A percentile compares a stretch with the other conserved stretches of the same genome.
Evolutionary conservation across 352 stramenopile genomes (phyloP).

Genomic region (Phytophthora sp.): DNA sequence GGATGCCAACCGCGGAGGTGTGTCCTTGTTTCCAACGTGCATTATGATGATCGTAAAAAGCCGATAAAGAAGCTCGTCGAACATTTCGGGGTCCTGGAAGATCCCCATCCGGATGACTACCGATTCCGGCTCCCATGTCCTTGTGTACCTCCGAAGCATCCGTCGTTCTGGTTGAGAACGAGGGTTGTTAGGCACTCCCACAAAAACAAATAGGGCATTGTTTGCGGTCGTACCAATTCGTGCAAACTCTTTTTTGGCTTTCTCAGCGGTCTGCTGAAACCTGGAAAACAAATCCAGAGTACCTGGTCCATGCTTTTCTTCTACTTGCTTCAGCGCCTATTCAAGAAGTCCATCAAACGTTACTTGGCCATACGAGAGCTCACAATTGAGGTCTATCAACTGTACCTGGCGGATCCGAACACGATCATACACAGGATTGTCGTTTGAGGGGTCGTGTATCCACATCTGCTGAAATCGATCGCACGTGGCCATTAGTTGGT

Average conservation of each 20-base stretch:
- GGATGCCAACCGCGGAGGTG: slow-evolving; percentile 64
- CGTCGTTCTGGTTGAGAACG: slow-evolving; percentile 42
- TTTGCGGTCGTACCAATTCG: slow-evolving; percentile 32
- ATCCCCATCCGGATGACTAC: slow-evolving; percentile 52
- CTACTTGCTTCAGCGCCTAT: slow-evolving; percentile 58
- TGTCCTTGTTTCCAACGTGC: slow-evolving; percentile 58
- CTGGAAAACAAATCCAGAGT: slow-evolving; percentile 49
- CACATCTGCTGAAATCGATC: slow-evolving; percentile 71
- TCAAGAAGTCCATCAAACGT: neutral
- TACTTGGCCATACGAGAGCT: neutral
- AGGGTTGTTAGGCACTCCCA: slow-evolving; percentile 9
- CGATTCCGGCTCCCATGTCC: slow-evolving; percentile 18
- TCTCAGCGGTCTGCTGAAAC: slow-evolving; percentile 53
- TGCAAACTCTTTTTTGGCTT: slow-evolving; percentile 60
- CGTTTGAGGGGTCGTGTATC: slow-evolving; percentile 87
- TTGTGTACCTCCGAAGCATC: slow-evolving; percentile 54
- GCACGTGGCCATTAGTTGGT: slow-evolving; percentile 70
- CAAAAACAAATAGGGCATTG: neutral
- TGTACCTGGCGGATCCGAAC: slow-evolving; percentile 83
- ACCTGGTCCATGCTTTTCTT: slow-evolving; percentile 41
- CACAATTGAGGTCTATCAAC: neutral
- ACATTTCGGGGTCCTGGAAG: slow-evolving; percentile 55
- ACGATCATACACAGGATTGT: slow-evolving; percentile 77
- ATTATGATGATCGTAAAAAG: slow-evolving; percentile 63
- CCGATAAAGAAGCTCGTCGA: slow-evolving; percentile 73